These are phyloP conservation scores for Microthyrium microscopicum DNA, from an alignment of 2,329 filamentous ascomycete genomes.

Conservation along the genomic window DNA sequence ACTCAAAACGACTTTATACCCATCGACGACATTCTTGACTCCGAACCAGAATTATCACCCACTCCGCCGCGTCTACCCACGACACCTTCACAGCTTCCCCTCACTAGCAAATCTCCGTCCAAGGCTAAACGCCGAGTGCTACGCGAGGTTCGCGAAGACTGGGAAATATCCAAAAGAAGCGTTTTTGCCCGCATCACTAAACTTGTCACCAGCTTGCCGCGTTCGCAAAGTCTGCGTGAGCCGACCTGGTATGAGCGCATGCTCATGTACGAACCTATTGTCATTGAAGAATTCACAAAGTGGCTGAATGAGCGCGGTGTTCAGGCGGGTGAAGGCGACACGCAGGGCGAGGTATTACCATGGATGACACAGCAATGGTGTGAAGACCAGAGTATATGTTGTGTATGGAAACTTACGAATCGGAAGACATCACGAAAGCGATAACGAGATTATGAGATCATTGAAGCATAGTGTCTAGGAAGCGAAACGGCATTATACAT, in stretches of 20 bases:
- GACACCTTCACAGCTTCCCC: background rate
- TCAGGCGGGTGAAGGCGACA: constrained; percentile 25
- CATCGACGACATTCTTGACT: constrained; percentile 24
- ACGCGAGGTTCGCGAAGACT: background rate
- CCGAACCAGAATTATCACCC: constrained; percentile 21
- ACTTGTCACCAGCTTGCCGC: constrained; percentile 28
- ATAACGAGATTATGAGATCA: background rate
- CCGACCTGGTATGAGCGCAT: constrained; percentile 84
- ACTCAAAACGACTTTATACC: constrained; percentile 6
- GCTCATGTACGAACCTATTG: constrained; percentile 77
- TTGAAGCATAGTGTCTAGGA: no score
- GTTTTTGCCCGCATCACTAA: constrained; percentile 23
- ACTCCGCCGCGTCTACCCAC: constrained; percentile 17
- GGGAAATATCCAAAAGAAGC: constrained; percentile 1
- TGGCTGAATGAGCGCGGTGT: constrained; percentile 52
- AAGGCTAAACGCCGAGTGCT: background rate
- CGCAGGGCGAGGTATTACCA: constrained; percentile 20
- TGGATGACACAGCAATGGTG: constrained; percentile 76
- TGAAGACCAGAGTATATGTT: constrained; percentile 72
- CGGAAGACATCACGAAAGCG: constrained; percentile 17
- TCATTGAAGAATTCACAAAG: constrained; percentile 65
- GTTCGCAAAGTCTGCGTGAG: constrained; percentile 21
- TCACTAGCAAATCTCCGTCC: background rate
- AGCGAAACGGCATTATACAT: no score
- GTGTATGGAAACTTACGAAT: constrained; percentile 63